A percentile compares a stretch with the other conserved stretches of the same genome.
Evolutionary conservation across 768 basidiomycete genomes (phyloP).

Genomic region (Leccinum subgranulosum): DNA sequence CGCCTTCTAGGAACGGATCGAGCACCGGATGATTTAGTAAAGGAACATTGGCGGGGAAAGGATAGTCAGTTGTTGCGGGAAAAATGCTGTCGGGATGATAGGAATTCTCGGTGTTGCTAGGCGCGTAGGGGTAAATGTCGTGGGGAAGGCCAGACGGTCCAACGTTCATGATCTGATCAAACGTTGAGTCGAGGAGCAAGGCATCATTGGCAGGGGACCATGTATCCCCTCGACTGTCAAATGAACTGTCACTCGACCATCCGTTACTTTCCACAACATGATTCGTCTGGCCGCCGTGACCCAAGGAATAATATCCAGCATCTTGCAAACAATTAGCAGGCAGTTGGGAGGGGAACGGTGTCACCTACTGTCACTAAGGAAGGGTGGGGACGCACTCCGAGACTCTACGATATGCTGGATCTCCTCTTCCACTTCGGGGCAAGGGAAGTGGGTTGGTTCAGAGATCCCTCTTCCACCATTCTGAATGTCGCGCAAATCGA

Average conservation of each 20-base stretch:
- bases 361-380: conserved; percentile 15
- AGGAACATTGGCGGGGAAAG: conserved; percentile 7
- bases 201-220: conserved; percentile 1
- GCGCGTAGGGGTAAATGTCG: conserved; percentile 2
- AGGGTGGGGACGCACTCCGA: conserved; percentile 6
- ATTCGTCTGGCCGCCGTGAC: background rate
- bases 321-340: conserved; percentile 13
- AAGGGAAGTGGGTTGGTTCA: conserved; percentile 15
- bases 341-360: background rate
- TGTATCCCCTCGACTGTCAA: conserved; percentile 4
- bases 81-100: conserved; percentile 6
- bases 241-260: conserved; percentile 2
- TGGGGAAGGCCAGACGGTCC: background rate
- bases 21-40: conserved; percentile 2
- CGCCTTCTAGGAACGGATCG: conserved; percentile 15
- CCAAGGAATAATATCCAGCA: background rate
- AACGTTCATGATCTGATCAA: conserved; percentile 3
- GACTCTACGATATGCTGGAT: background rate
- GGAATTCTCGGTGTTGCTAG: background rate
- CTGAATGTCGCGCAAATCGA: conserved; percentile 24
- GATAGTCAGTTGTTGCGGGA: conserved; percentile 3
- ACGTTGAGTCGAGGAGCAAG: background rate
- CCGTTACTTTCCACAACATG: background rate
- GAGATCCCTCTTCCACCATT: background rate
- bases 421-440: conserved; percentile 2